Conservation (phyloP, 2,329 filamentous ascomycete genomes). For the Aspergillus pseudoterreus region DNA sequence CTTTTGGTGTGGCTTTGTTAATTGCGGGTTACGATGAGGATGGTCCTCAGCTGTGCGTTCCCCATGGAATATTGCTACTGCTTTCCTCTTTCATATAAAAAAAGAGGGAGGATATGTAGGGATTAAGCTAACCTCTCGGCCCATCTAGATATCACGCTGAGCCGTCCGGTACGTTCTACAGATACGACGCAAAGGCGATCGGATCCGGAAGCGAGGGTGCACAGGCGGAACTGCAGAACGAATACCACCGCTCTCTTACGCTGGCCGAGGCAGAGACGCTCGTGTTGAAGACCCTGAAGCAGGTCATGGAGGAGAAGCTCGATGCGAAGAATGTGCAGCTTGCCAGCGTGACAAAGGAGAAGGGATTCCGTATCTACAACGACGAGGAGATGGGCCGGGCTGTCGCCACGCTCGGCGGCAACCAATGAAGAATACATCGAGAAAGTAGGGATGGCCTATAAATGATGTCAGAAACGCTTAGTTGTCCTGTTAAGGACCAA, state of each 20-base stretch:
- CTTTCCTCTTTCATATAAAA: not conserved
- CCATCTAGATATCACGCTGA: constrained; percentile 79
- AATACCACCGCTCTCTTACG: constrained; percentile 97
- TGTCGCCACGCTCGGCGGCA: constrained; percentile 64
- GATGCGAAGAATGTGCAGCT: constrained; percentile 98
- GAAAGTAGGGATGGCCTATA: constrained; percentile 12
- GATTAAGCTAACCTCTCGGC: not conserved
- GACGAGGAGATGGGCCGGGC: constrained; percentile 96
- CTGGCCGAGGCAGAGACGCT: constrained; percentile 90
- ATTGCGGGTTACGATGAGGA: constrained; percentile 98
- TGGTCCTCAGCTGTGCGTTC: constrained; percentile 74
- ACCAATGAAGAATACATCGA: constrained; percentile 32
- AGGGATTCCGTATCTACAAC: constrained; percentile 96
- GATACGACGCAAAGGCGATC: constrained; percentile 98
- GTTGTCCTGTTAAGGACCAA: constrained; percentile 11
- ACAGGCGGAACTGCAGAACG: constrained; percentile 95
- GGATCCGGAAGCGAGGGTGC: constrained; percentile 95
- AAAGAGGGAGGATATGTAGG: too few species aligned
- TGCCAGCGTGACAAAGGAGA: constrained; percentile 95
- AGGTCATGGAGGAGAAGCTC: constrained; percentile 99
- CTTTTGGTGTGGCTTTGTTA: constrained; percentile 92
- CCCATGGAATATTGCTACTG: not conserved
- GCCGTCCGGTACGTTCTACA: constrained; percentile 96
- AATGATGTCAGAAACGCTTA: constrained; percentile 12
- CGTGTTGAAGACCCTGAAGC: constrained; percentile 95